Conservation (phyloP, 805 yeast species). For the Lipomyces yamanashiensis region DNA sequence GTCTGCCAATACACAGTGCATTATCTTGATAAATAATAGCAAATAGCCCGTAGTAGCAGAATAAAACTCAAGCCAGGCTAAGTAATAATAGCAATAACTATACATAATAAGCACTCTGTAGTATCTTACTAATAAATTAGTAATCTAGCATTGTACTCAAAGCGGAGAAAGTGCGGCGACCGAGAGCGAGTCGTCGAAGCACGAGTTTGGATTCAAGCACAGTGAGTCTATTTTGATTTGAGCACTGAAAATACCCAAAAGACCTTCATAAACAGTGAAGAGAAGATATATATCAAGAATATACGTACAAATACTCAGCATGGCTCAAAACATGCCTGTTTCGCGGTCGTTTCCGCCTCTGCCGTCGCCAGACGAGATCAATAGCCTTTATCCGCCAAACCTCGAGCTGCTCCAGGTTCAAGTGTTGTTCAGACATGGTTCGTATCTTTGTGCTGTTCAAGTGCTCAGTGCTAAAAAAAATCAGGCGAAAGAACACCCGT, state of each 20-base stretch:
- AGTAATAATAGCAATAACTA: too few relatives aligned
- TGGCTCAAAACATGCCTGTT: slow-evolving; percentile 19
- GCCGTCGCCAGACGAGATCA: slow-evolving; percentile 27
- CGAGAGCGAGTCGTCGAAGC: slow-evolving; percentile 1
- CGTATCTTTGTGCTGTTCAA: background rate
- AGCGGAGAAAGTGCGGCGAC: background rate
- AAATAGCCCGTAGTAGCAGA: too few relatives aligned
- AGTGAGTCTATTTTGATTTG: background rate
- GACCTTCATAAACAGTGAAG: background rate
- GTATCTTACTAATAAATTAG: background rate
- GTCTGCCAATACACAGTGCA: too few relatives aligned
- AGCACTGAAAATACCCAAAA: too few relatives aligned
- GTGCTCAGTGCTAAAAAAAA: background rate
- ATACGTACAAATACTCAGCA: background rate
- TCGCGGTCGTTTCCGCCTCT: slow-evolving; percentile 25
- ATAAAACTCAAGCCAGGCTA: too few relatives aligned
- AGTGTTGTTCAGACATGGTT: slow-evolving; percentile 33
- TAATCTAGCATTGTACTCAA: background rate
- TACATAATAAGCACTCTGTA: too few relatives aligned
- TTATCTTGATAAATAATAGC: too few relatives aligned
- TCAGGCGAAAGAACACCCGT: slow-evolving; percentile 38
- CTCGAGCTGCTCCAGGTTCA: slow-evolving; percentile 34
- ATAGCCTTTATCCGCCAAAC: slow-evolving; percentile 29
- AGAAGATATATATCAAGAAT: background rate
- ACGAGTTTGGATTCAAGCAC: background rate